Evolutionary conservation across 192 early-diverging fungal species (phyloP).

Genomic region (Backusella morwellensis): DNA sequence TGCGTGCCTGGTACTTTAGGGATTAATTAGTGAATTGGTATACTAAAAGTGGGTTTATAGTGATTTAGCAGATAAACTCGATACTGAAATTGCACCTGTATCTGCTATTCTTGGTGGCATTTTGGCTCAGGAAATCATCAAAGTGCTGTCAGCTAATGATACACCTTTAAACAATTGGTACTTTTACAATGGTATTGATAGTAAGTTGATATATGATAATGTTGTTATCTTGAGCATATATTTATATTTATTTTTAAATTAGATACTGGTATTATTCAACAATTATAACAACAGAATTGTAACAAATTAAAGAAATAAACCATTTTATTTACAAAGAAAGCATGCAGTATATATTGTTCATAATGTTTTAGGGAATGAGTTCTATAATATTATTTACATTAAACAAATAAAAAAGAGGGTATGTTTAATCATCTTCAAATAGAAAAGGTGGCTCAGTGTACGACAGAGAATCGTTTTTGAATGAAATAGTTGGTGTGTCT

Average conservation of each 20-base stretch:
- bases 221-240: not conserved
- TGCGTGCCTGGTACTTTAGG: not conserved
- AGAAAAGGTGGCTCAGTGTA: not conserved
- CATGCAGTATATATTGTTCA: not conserved
- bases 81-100: slow-evolving; percentile 73
- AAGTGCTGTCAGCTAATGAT: slow-evolving; percentile 79
- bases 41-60: not conserved
- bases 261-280: not conserved
- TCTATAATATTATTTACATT: not conserved
- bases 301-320: not conserved
- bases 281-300: not conserved
- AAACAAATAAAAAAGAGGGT: not conserved
- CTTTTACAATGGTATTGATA: slow-evolving; percentile 60
- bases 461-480: not conserved
- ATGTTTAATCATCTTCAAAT: not conserved
- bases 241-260: not conserved
- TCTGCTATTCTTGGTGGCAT: slow-evolving; percentile 88
- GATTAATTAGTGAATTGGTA: not conserved
- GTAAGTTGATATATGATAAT: slow-evolving; percentile 29
- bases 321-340: not conserved
- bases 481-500: not conserved
- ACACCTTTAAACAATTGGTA: slow-evolving; percentile 84
- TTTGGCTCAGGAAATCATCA: slow-evolving; percentile 88
- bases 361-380: not conserved
- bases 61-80: not conserved